These are phyloP conservation scores for Talaromyces stipitatus DNA, from an alignment of 495 filamentous ascomycete species.

Conservation along the genomic window DNA sequence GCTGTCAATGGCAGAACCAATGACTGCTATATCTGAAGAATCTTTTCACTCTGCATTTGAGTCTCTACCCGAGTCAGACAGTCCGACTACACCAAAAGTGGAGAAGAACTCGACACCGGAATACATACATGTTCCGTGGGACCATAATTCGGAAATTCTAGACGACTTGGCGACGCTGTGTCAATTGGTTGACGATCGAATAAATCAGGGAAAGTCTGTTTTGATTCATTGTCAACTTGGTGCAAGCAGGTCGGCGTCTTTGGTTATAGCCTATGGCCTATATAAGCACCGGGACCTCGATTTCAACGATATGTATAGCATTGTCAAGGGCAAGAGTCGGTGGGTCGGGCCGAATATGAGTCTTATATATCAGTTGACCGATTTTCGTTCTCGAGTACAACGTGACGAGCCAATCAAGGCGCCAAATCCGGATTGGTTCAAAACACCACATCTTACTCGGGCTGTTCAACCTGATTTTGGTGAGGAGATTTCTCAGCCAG, in stretches of 20 bases:
- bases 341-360: constrained; percentile 99
- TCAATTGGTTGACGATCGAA: constrained; percentile 73
- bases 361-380: constrained; percentile 92
- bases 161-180: constrained; percentile 79
- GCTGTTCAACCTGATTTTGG: constrained; percentile 1
- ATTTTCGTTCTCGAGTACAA: constrained; percentile 52
- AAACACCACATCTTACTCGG: constrained; percentile 25
- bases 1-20: constrained; percentile 50
- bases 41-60: constrained; percentile 73
- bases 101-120: constrained; percentile 54
- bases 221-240: constrained; percentile 94
- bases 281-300: constrained; percentile 81
- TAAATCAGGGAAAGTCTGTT: constrained; percentile 74
- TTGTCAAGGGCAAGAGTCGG: constrained; percentile 78
- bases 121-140: constrained; percentile 95
- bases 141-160: constrained; percentile 94
- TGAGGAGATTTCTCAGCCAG: background rate
- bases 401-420: constrained; percentile 37
- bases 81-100: constrained; percentile 50
- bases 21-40: constrained; percentile 59
- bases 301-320: constrained; percentile 89
- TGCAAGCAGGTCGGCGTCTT: constrained; percentile 89
- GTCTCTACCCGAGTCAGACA: constrained; percentile 23
- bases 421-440: constrained; percentile 29
- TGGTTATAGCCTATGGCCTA: constrained; percentile 93